Percentiles rank a stretch among this genome's conserved stretches.
phyloP scores from a whole-genome alignment of 805 yeast genomes.

The Wickerhamomyces ciferrii region DNA sequence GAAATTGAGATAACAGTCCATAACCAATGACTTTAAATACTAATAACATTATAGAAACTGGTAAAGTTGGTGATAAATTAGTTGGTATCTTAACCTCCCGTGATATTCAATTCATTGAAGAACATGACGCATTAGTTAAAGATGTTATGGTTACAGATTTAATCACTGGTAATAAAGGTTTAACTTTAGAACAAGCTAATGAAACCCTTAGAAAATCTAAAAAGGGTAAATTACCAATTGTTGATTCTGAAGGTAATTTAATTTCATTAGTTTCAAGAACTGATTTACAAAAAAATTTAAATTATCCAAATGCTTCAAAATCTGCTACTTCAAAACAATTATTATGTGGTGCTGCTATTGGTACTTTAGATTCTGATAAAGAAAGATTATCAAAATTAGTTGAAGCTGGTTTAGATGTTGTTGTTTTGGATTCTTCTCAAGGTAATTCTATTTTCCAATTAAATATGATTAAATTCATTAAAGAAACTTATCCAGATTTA shows the following conservation, averaged over 20 bases:
- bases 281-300: conserved; percentile 93
- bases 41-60: conserved; percentile 52
- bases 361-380: conserved; percentile 87
- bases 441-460: conserved; percentile 96
- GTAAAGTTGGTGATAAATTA: conserved; percentile 82
- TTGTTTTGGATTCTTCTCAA: conserved; percentile 92
- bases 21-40: conserved; percentile 21
- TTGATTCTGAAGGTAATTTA: conserved; percentile 70
- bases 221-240: conserved; percentile 96
- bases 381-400: conserved; percentile 80
- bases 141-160: conserved; percentile 89
- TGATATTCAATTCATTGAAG: conserved; percentile 92
- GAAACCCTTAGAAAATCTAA: conserved; percentile 85
- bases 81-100: conserved; percentile 96
- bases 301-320: conserved; percentile 92
- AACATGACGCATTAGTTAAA: conserved; percentile 52
- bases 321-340: conserved; percentile 90
- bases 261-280: conserved; percentile 91
- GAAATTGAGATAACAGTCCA: too few relatives aligned
- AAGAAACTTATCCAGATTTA: conserved; percentile 69
- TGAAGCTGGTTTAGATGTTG: conserved; percentile 96
- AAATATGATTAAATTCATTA: conserved; percentile 90
- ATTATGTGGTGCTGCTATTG: conserved; percentile 98
- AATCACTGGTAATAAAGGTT: conserved; percentile 78
- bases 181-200: conserved; percentile 82